Conservation (phyloP, 108 stramenopile genomes). For the Aureococcus anophagefferens region DNA sequence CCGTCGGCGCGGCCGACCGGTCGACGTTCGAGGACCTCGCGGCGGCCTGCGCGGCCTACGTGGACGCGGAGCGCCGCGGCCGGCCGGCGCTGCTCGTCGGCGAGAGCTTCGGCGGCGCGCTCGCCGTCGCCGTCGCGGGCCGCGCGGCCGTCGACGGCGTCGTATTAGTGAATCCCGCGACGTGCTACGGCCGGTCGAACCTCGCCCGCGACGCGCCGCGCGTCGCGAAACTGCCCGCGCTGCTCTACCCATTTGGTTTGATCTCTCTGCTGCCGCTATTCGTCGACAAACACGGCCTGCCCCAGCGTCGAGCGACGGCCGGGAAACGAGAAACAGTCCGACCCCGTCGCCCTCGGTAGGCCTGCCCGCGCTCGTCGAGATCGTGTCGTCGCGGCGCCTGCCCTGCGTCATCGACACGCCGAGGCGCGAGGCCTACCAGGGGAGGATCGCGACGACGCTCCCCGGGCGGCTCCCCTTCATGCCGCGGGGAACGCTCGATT, state of each 20-base stretch:
- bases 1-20: constrained; percentile 55
- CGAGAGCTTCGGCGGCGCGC: constrained; percentile 74
- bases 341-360: too few relatives aligned
- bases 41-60: constrained; percentile 38
- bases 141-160: constrained; percentile 45
- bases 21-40: constrained; percentile 63
- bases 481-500: constrained; percentile 59
- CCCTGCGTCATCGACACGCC: constrained; percentile 63
- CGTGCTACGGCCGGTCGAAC: constrained; percentile 60
- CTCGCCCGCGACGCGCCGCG: constrained; percentile 54
- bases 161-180: constrained; percentile 69
- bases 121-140: constrained; percentile 46
- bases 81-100: constrained; percentile 61
- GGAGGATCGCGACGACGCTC: constrained; percentile 60
- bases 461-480: constrained; percentile 54
- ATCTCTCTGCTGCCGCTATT: constrained; percentile 57
- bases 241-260: constrained; percentile 46
- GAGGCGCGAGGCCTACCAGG: constrained; percentile 69
- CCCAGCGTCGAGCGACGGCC: too few relatives aligned
- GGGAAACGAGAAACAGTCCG: too few relatives aligned
- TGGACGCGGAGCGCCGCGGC: constrained; percentile 3
- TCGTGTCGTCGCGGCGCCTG: constrained; percentile 57
- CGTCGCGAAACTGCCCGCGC: constrained; percentile 39
- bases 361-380: constrained; percentile 49
- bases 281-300: constrained; percentile 54